phyloP scores from a whole-genome alignment of 1,284 basidiomycete species.

The Ceratobasidium sp. region DNA sequence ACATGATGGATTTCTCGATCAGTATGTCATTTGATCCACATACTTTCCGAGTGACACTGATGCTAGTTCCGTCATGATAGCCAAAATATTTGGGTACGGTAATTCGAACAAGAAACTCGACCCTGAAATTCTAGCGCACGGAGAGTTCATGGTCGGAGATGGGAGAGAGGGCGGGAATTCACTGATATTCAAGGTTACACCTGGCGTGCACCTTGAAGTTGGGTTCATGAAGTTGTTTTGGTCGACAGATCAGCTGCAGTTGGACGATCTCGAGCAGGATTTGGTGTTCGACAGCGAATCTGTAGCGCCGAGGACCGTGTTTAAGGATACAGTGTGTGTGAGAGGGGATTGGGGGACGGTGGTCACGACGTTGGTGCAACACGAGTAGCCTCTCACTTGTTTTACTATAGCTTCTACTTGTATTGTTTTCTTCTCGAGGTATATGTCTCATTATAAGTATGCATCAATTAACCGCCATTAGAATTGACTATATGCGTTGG shows the following conservation, averaged over 20 bases:
- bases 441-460: too few relatives aligned
- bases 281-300: not conserved
- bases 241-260: not conserved
- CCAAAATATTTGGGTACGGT: not conserved
- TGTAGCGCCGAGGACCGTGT: too few relatives aligned
- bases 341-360: slow-evolving; percentile 24
- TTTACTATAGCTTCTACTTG: too few relatives aligned
- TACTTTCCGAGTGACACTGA: too few relatives aligned
- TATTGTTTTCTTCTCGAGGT: too few relatives aligned
- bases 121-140: not conserved
- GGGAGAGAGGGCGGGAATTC: not conserved
- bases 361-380: slow-evolving; percentile 18
- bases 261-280: not conserved
- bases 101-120: not conserved
- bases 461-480: too few relatives aligned
- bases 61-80: too few relatives aligned
- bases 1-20: slow-evolving; percentile 59
- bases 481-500: too few relatives aligned
- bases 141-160: not conserved
- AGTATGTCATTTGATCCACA: too few relatives aligned
- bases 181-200: not conserved
- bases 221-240: slow-evolving; percentile 3
- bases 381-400: too few relatives aligned
- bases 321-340: not conserved
- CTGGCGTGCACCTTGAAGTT: not conserved